Percentiles rank a stretch among this genome's conserved stretches.
Evolutionary conservation across 129 eudicot species (phyloP).

Genomic region (Apium graveolens): DNA sequence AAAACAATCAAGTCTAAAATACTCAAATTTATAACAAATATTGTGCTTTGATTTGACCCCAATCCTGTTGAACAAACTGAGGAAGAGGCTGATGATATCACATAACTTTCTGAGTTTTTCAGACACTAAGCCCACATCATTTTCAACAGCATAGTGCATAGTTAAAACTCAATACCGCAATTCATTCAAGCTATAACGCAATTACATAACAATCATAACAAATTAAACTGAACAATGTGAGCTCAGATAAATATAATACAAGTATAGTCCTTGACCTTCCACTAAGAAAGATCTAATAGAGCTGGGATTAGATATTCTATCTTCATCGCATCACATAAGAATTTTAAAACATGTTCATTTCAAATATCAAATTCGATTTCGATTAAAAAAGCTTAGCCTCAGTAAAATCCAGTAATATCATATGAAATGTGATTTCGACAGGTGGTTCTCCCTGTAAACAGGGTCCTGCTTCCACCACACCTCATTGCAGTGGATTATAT

Average conservation of each 20-base stretch:
- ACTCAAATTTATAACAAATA: background rate
- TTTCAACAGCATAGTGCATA: constrained; percentile 17
- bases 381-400: constrained; percentile 8
- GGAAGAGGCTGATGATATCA: constrained; percentile 35
- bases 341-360: too few relatives aligned
- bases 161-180: constrained; percentile 11
- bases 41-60: constrained; percentile 58
- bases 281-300: constrained; percentile 5
- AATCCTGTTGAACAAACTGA: constrained; percentile 18
- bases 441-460: constrained; percentile 44
- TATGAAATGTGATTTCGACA: constrained; percentile 17
- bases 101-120: constrained; percentile 27
- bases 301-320: constrained; percentile 11
- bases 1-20: too few relatives aligned
- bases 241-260: background rate
- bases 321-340: background rate
- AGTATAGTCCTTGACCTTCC: background rate
- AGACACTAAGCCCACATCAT: constrained; percentile 21
- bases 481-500: constrained; percentile 24
- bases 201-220: too few relatives aligned
- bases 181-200: background rate
- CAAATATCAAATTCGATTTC: too few relatives aligned
- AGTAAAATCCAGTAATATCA: constrained; percentile 22
- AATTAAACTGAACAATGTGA: background rate
- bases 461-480: constrained; percentile 30